Evolutionary conservation across 768 basidiomycete genomes (phyloP), one percentile per base, ranked within the genome.

Genomic region (Cystobasidium tubakii): DNA sequence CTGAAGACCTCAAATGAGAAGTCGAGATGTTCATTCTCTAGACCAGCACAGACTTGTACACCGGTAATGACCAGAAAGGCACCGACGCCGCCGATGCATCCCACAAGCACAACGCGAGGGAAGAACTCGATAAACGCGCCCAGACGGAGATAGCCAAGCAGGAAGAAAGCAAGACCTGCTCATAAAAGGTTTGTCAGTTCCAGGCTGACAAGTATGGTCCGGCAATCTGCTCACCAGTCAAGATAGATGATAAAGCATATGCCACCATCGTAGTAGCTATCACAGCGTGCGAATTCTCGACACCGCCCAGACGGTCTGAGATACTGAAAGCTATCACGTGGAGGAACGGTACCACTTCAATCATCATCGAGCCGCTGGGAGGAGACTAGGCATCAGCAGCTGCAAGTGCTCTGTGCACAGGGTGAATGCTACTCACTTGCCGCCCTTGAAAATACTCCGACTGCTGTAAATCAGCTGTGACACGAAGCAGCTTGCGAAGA

Each of bases 51-150:
- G 39, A 96, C 91, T 12, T 92, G 89, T 36, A 98, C 83, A 89
- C 92, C 93, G 0, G 94, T 97, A 77, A 89, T 84, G 50, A 97
- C 86, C 57, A 99, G 84, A 81, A 98, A 99, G 10, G 88, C 87
- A 19, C 95, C 95, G 36, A 98, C 91, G n/a, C 95, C 94, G 12
- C 94, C 94, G 46, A 97, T 97, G 78, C 83, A 83, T 0, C 94
- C 94, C n/a, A 99, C 91, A 33, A 97, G 86, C 79, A 97, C 96
- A 79, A 96, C 93, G 17, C 95, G 85, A 21, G 95, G 95, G 82
- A 98, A 97, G 82, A 98, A 98, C 0, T 93, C 93, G 42, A 96
- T 88, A 10, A 98, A 82, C 6, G 86, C 85, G 1, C 95, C 95
- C 15, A 97, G 85, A 55, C 87, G 84, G 23, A 93, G 80, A 23